phyloP scores from a whole-genome alignment of 148 eudicot genomes.

The Vaccinium myrtillus region DNA sequence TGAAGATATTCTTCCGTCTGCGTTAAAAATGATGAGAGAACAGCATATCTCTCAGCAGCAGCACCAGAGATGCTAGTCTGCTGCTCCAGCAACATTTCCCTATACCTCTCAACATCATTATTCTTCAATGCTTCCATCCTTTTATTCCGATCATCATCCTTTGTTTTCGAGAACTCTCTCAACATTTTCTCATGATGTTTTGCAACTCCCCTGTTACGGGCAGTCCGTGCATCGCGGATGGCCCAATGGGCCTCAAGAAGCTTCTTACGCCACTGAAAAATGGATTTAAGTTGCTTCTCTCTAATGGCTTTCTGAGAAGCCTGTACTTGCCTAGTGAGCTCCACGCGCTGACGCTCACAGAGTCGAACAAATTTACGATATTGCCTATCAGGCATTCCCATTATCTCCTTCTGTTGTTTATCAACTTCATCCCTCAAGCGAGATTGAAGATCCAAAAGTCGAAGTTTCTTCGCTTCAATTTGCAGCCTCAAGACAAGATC shows the following conservation, averaged over 20 bases:
- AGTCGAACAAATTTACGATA: slow-evolving; percentile 86
- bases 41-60: slow-evolving; percentile 91
- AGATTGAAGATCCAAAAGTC: slow-evolving; percentile 71
- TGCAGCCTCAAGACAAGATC: slow-evolving; percentile 83
- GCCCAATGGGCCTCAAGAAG: slow-evolving; percentile 97
- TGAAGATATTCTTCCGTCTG: slow-evolving; percentile 97
- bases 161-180: slow-evolving; percentile 92
- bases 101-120: slow-evolving; percentile 94
- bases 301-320: slow-evolving; percentile 85
- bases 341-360: slow-evolving; percentile 90
- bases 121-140: slow-evolving; percentile 98
- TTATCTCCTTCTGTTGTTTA: slow-evolving; percentile 92
- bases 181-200: slow-evolving; percentile 95
- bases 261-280: slow-evolving; percentile 97
- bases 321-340: slow-evolving; percentile 81
- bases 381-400: slow-evolving; percentile 93
- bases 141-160: slow-evolving; percentile 81
- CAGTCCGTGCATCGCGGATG: slow-evolving; percentile 90
- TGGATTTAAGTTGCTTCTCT: slow-evolving; percentile 88
- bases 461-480: slow-evolving; percentile 89
- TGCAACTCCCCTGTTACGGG: slow-evolving; percentile 93
- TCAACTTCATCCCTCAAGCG: slow-evolving; percentile 84
- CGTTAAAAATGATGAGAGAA: slow-evolving; percentile 86
- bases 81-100: slow-evolving; percentile 96
- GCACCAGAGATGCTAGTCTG: slow-evolving; percentile 91